Evolutionary conservation across 768 basidiomycete species (phyloP).

Genomic region (Agaricus blazei): DNA sequence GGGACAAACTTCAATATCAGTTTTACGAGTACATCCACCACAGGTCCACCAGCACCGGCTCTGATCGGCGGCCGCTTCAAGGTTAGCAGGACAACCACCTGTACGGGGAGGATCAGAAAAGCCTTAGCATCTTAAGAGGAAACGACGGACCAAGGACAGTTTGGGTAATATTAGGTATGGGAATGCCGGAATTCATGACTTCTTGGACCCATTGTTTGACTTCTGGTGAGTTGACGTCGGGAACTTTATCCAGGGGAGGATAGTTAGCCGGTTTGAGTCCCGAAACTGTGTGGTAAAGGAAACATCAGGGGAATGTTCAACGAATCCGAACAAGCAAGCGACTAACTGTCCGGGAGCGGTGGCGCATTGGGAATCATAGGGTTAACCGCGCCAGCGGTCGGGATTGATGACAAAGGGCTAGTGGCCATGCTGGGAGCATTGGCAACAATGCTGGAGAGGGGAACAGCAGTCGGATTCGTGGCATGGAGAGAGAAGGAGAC

Average conservation of each 20-base stretch:
- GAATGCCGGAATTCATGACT: constrained; percentile 48
- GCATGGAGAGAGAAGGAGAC: constrained; percentile 40
- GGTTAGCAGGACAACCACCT: constrained; percentile 61
- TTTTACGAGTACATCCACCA: constrained; percentile 58
- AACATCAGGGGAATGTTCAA: background rate
- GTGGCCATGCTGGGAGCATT: constrained; percentile 39
- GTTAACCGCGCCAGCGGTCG: constrained; percentile 44
- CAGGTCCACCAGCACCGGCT: constrained; percentile 80
- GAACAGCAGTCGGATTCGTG: constrained; percentile 58
- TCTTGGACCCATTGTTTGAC: constrained; percentile 71
- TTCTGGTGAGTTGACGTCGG: constrained; percentile 54
- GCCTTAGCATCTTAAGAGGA: constrained; percentile 5
- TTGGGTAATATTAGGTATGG: constrained; percentile 48
- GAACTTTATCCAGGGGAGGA: constrained; percentile 58
- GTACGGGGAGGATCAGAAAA: background rate
- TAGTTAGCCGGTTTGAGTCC: constrained; percentile 49
- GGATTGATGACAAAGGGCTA: constrained; percentile 39
- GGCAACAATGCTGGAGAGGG: constrained; percentile 44
- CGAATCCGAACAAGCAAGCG: background rate
- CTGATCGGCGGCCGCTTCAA: constrained; percentile 46
- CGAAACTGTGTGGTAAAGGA: constrained; percentile 26
- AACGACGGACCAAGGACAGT: constrained; percentile 34
- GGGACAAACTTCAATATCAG: constrained; percentile 75
- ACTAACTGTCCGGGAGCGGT: constrained; percentile 48
- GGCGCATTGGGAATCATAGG: constrained; percentile 53